A percentile compares a stretch with the other conserved stretches of the same genome.
Conservation (phyloP, 2,329 filamentous ascomycete genomes). For the Nigrospora oryzae region DNA sequence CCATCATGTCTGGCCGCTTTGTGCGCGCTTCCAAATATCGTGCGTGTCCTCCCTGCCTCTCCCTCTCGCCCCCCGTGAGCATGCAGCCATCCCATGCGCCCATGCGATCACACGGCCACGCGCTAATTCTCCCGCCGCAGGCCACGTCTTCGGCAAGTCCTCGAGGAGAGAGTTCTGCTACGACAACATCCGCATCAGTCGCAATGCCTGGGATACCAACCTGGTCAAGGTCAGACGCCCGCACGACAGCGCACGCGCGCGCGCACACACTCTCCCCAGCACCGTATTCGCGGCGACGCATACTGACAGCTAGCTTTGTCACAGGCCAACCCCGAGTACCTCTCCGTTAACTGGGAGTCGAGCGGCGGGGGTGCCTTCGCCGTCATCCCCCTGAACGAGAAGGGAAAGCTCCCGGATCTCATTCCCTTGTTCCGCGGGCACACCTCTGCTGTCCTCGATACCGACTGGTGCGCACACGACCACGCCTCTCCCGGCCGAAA, state of each 20-base stretch:
- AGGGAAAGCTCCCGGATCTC: conserved; percentile 82
- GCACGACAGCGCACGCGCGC: not conserved
- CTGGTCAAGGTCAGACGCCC: conserved; percentile 68
- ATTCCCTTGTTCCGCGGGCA: conserved; percentile 94
- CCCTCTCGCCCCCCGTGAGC: conserved; percentile 8
- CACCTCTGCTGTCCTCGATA: conserved; percentile 91
- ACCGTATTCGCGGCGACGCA: not conserved
- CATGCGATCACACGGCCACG: conserved; percentile 5
- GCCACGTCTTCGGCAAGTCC: conserved; percentile 95
- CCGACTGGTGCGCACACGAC: conserved; percentile 67
- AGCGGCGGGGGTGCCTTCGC: conserved; percentile 95
- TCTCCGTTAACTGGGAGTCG: conserved; percentile 97
- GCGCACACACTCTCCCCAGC: not conserved
- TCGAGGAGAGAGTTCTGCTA: conserved; percentile 98
- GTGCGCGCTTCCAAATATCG: conserved; percentile 63
- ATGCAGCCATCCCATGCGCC: conserved; percentile 3
- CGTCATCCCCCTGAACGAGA: conserved; percentile 84
- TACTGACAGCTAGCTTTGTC: conserved; percentile 2
- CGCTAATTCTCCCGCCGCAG: conserved; percentile 35
- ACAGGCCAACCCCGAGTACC: conserved; percentile 89
- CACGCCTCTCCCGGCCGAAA: conserved; percentile 7
- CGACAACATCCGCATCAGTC: conserved; percentile 93
- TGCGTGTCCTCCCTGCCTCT: conserved; percentile 28
- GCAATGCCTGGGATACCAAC: conserved; percentile 99
- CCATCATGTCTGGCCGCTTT: conserved; percentile 53